Conservation (phyloP, 441 rosid species). For the Euphorbia schlechtendalii region DNA sequence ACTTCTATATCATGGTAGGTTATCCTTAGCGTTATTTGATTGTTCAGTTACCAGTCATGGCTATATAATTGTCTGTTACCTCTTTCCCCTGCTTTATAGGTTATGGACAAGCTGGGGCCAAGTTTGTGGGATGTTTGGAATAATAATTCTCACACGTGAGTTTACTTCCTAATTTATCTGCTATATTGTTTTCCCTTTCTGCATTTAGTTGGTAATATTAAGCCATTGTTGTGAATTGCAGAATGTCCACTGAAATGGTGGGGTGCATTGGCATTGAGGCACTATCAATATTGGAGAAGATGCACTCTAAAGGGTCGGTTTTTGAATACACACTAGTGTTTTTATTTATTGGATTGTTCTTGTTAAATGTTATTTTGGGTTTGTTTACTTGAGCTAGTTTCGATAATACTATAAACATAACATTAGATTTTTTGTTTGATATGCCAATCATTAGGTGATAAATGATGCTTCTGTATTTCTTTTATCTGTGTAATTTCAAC, state of each 20-base stretch:
- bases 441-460: background rate
- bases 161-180: slow-evolving; percentile 10
- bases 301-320: slow-evolving; percentile 62
- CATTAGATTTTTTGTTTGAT: background rate
- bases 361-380: background rate
- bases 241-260: slow-evolving; percentile 68
- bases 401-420: background rate
- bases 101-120: slow-evolving; percentile 74
- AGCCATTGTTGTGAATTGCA: slow-evolving; percentile 19
- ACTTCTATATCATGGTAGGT: slow-evolving; percentile 66
- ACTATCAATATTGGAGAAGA: slow-evolving; percentile 61
- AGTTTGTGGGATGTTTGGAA: slow-evolving; percentile 87
- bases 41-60: background rate
- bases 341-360: background rate
- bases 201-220: slow-evolving; percentile 10
- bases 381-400: background rate
- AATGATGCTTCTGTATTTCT: no score
- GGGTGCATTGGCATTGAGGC: slow-evolving; percentile 81
- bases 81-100: slow-evolving; percentile 30
- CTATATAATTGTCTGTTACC: slow-evolving; percentile 10
- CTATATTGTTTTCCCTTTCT: background rate
- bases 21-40: slow-evolving; percentile 9
- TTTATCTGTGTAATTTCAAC: background rate
- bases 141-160: slow-evolving; percentile 49
- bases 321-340: background rate